Evolutionary conservation across 805 yeast genomes (phyloP).

Genomic region (Barnettozyma californica): DNA sequence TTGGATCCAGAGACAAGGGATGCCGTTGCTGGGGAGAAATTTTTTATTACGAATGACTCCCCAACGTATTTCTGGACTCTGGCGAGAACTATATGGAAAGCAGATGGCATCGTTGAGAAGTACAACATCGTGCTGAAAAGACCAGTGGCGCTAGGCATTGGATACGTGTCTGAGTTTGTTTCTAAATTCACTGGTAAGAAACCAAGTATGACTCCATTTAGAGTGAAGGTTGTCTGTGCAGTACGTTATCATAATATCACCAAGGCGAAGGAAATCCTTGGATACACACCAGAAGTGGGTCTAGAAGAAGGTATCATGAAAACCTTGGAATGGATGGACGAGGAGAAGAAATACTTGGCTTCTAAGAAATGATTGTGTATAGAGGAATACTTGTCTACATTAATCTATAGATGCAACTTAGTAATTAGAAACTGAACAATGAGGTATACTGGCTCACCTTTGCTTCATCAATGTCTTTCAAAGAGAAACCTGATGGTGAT

Average conservation of each 20-base stretch:
- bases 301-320: conserved; percentile 73
- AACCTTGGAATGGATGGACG: conserved; percentile 88
- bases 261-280: conserved; percentile 76
- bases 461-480: conserved; percentile 17
- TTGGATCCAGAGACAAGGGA: conserved; percentile 39
- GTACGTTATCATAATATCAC: conserved; percentile 86
- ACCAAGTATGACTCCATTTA: conserved; percentile 92
- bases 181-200: conserved; percentile 72
- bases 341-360: conserved; percentile 28
- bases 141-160: conserved; percentile 74
- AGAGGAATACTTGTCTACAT: background rate
- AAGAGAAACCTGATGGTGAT: conserved; percentile 7
- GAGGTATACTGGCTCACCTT: conserved; percentile 12
- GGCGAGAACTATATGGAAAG: conserved; percentile 96
- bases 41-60: conserved; percentile 87
- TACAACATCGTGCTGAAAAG: conserved; percentile 63
- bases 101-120: conserved; percentile 80
- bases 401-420: background rate
- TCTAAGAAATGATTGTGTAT: conserved; percentile 1
- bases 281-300: conserved; percentile 74
- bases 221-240: conserved; percentile 91
- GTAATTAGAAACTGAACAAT: conserved; percentile 6
- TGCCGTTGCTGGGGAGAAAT: conserved; percentile 75
- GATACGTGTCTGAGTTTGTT: conserved; percentile 73
- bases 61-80: conserved; percentile 97